These are phyloP conservation scores for Botrytis fabae DNA, from an alignment of 2,329 filamentous ascomycete species.

Conservation along the genomic window DNA sequence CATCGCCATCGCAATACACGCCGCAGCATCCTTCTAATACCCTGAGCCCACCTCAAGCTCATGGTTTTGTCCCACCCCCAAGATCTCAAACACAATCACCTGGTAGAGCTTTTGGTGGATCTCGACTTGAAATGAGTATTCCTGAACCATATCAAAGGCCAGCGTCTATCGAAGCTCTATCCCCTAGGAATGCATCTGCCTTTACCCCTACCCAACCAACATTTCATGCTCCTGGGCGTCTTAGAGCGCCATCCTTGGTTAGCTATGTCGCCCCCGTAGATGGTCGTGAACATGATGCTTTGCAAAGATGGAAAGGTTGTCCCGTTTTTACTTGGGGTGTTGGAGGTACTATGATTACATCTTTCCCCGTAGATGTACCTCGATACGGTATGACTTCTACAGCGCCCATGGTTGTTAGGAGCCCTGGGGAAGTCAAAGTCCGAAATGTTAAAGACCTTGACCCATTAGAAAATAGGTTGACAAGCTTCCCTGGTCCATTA, in stretches of 20 bases:
- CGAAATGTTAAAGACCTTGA: slow-evolving; percentile 72
- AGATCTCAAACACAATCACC: slow-evolving; percentile 65
- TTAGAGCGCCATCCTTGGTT: slow-evolving; percentile 55
- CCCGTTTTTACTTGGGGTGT: slow-evolving; percentile 88
- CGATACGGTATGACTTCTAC: slow-evolving; percentile 72
- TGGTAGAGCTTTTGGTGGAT: slow-evolving; percentile 51
- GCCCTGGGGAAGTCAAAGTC: slow-evolving; percentile 79
- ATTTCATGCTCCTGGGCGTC: slow-evolving; percentile 40
- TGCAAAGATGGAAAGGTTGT: slow-evolving; percentile 87
- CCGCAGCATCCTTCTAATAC: slow-evolving; percentile 40
- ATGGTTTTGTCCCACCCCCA: slow-evolving; percentile 53
- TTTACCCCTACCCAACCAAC: slow-evolving; percentile 24
- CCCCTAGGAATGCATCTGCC: slow-evolving; percentile 28
- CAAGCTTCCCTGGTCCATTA: slow-evolving; percentile 86
- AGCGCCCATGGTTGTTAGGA: slow-evolving; percentile 76
- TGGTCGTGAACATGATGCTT: slow-evolving; percentile 68
- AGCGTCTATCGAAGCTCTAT: slow-evolving; percentile 48
- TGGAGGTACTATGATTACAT: slow-evolving; percentile 77
- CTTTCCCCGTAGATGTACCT: slow-evolving; percentile 85
- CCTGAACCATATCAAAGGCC: slow-evolving; percentile 51
- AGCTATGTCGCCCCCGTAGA: slow-evolving; percentile 64
- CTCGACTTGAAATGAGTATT: slow-evolving; percentile 43
- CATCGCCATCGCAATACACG: slow-evolving; percentile 53
- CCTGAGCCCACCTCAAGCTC: slow-evolving; percentile 35
- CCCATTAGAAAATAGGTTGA: slow-evolving; percentile 68